These are phyloP conservation scores for Plantago coronopus DNA, from an alignment of 305 asterid genomes.

Conservation along the genomic window DNA sequence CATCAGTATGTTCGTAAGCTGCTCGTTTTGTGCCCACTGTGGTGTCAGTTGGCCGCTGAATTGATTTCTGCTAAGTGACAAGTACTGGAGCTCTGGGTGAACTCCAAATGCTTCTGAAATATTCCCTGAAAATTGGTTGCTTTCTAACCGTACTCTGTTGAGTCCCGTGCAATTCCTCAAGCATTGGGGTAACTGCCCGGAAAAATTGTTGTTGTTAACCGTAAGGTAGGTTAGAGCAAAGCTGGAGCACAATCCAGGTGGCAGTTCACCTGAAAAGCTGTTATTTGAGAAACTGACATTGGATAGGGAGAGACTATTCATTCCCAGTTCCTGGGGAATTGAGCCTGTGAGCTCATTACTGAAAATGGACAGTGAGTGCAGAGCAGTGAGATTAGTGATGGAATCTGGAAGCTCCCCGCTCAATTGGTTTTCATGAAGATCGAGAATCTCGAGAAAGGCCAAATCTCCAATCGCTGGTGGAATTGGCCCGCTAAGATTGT, in stretches of 20 bases:
- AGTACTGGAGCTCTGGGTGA: slow-evolving; percentile 56
- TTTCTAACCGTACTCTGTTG: slow-evolving; percentile 61
- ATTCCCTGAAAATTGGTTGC: slow-evolving; percentile 59
- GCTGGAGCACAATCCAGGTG: slow-evolving; percentile 53
- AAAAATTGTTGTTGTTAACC: slow-evolving; percentile 48
- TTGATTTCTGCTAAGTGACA: slow-evolving; percentile 39
- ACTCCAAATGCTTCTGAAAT: slow-evolving; percentile 69
- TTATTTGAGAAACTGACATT: slow-evolving; percentile 43
- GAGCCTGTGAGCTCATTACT: slow-evolving; percentile 49
- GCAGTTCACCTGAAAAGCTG: slow-evolving; percentile 49
- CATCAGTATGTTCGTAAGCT: slow-evolving; percentile 35
- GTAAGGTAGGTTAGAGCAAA: slow-evolving; percentile 55
- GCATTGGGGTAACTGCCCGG: slow-evolving; percentile 70
- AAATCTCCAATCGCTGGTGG: slow-evolving; percentile 52
- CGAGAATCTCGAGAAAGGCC: slow-evolving; percentile 26
- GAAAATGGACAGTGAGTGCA: slow-evolving; percentile 35
- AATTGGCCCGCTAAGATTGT: slow-evolving; percentile 47
- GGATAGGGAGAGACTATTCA: slow-evolving; percentile 30
- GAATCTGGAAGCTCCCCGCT: slow-evolving; percentile 51
- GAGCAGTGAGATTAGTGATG: slow-evolving; percentile 37
- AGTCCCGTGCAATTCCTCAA: slow-evolving; percentile 61
- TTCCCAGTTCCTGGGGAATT: slow-evolving; percentile 50
- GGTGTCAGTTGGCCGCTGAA: slow-evolving; percentile 39
- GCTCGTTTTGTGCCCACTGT: slow-evolving; percentile 42
- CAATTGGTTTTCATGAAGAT: slow-evolving; percentile 39